Conservation (phyloP, 1,284 basidiomycete genomes). For the Veloporphyrellus conicus region DNA sequence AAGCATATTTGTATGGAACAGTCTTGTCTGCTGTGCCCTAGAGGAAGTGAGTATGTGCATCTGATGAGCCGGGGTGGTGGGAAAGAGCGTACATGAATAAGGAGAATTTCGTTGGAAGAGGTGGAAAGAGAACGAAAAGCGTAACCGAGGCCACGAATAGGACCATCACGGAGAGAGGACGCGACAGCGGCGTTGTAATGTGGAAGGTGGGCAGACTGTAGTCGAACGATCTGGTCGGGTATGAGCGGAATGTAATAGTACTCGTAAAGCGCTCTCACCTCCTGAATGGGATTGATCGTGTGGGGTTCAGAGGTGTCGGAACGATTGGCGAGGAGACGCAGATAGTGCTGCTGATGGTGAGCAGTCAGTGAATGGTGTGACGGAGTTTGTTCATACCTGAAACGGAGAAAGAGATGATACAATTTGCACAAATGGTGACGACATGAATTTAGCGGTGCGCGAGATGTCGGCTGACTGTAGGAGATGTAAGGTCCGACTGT, state of each 20-base stretch:
- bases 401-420: slow-evolving; percentile 57
- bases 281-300: slow-evolving; percentile 35
- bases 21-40: slow-evolving; percentile 66
- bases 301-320: slow-evolving; percentile 11
- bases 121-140: slow-evolving; percentile 51
- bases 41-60: background rate
- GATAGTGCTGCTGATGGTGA: slow-evolving; percentile 30
- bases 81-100: slow-evolving; percentile 54
- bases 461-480: slow-evolving; percentile 59
- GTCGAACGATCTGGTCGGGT: slow-evolving; percentile 49
- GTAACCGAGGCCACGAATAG: slow-evolving; percentile 53
- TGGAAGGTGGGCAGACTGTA: slow-evolving; percentile 69
- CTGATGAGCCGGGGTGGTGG: background rate
- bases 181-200: slow-evolving; percentile 70
- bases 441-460: slow-evolving; percentile 68
- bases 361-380: background rate
- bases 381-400: slow-evolving; percentile 40
- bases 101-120: slow-evolving; percentile 47
- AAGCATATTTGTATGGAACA: slow-evolving; percentile 59
- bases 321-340: slow-evolving; percentile 30
- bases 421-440: slow-evolving; percentile 61
- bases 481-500: background rate
- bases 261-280: slow-evolving; percentile 27
- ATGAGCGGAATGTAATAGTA: background rate
- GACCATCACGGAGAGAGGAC: slow-evolving; percentile 69